Percentiles rank a stretch among this genome's conserved stretches.
Conservation (phyloP, 106 monocot genomes). For the Gastrodia elata region DNA sequence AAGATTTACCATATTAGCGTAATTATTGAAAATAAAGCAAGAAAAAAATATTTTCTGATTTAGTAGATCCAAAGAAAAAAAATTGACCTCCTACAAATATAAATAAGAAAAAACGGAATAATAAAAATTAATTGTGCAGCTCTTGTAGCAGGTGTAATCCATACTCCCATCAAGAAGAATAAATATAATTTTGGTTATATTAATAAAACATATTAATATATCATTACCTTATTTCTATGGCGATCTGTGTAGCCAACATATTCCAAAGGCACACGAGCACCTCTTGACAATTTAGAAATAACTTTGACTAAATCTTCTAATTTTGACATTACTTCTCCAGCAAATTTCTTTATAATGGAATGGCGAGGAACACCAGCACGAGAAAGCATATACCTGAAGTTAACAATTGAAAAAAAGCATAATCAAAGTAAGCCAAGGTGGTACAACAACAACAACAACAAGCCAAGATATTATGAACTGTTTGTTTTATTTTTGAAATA, state of each 20-base stretch:
- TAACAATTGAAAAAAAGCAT: background rate
- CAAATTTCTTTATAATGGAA: slow-evolving; percentile 91
- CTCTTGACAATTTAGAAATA: slow-evolving; percentile 66
- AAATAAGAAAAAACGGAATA: no score
- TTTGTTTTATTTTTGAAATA: no score
- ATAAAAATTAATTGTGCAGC: no score
- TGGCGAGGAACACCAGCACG: slow-evolving; percentile 86
- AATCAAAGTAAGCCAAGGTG: background rate
- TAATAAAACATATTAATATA: background rate
- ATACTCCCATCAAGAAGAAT: no score
- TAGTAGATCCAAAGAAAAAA: no score
- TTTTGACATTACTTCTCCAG: slow-evolving; percentile 60
- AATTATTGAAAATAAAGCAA: no score
- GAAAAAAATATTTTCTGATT: no score
- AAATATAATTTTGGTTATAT: background rate
- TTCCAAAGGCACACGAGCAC: slow-evolving; percentile 77
- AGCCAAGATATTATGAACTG: no score
- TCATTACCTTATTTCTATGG: slow-evolving; percentile 66
- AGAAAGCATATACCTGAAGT: slow-evolving; percentile 84
- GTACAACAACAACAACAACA: no score
- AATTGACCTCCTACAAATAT: no score
- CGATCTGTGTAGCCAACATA: slow-evolving; percentile 83
- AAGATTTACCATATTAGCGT: no score
- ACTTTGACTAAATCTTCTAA: slow-evolving; percentile 59
- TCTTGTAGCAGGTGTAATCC: no score